A percentile compares a stretch with the other conserved stretches of the same genome.
These are phyloP conservation scores for Aureobasidium leucospermi DNA, from an alignment of 2,329 filamentous ascomycete genomes.

Conservation along the genomic window DNA sequence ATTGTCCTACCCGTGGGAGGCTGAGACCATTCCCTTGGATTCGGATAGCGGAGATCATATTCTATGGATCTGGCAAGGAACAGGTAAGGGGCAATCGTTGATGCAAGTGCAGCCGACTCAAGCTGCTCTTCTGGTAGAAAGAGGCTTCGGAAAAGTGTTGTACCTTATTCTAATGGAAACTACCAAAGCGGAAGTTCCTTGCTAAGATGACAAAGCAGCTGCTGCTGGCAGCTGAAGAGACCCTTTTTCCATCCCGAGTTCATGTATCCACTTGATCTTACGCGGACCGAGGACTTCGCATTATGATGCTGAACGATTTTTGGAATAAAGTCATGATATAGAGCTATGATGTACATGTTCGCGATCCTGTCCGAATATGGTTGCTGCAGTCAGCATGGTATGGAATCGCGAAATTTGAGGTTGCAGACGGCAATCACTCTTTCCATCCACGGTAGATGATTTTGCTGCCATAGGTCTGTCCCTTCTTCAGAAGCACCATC, in stretches of 20 bases:
- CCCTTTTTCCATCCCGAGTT: neutral
- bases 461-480: slow-evolving; percentile 70
- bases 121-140: neutral
- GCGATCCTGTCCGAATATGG: neutral
- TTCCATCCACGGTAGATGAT: slow-evolving; percentile 84
- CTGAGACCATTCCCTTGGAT: neutral
- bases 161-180: neutral
- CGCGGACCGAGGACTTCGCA: neutral
- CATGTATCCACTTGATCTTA: neutral
- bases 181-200: neutral
- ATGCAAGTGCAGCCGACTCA: neutral
- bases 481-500: slow-evolving; percentile 76
- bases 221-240: neutral
- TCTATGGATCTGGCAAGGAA: neutral
- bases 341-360: neutral
- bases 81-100: neutral
- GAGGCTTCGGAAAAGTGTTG: neutral
- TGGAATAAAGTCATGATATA: neutral
- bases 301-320: neutral
- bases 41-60: neutral
- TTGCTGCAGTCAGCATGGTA: neutral
- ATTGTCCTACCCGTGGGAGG: neutral
- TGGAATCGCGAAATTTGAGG: neutral
- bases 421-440: slow-evolving; percentile 30
- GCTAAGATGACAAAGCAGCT: neutral